Conservation (phyloP, 805 yeast species). For the Kodamaea kaohsiungensis region DNA sequence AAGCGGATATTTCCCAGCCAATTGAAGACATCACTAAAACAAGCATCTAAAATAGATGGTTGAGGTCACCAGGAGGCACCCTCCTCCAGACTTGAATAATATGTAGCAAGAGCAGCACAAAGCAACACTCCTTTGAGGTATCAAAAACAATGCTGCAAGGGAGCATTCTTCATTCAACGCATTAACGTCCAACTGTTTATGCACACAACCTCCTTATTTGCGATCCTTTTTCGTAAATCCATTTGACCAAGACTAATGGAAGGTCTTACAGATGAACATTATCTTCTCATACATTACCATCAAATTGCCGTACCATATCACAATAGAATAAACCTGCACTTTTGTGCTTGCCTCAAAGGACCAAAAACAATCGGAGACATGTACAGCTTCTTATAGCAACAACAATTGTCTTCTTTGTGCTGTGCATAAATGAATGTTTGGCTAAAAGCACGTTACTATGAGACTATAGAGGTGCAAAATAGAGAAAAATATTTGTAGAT, state of each 20-base stretch:
- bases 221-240: neutral
- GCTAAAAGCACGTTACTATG: neutral
- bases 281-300: neutral
- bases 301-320: neutral
- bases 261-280: neutral
- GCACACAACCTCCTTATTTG: neutral
- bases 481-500: neutral
- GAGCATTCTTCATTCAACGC: neutral
- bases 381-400: neutral
- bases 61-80: neutral
- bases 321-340: neutral
- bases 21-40: too few relatives aligned
- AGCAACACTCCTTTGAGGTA: neutral
- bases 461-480: neutral
- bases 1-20: too few relatives aligned
- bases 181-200: neutral
- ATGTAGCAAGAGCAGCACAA: neutral
- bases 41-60: too few relatives aligned
- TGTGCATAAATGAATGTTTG: neutral
- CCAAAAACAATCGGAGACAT: neutral
- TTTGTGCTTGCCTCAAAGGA: neutral
- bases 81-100: neutral
- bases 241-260: neutral
- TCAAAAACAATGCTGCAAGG: neutral
- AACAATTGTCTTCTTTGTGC: neutral